Evolutionary conservation across 306 rosid species (phyloP).

Genomic region (Dicorynia guianensis): DNA sequence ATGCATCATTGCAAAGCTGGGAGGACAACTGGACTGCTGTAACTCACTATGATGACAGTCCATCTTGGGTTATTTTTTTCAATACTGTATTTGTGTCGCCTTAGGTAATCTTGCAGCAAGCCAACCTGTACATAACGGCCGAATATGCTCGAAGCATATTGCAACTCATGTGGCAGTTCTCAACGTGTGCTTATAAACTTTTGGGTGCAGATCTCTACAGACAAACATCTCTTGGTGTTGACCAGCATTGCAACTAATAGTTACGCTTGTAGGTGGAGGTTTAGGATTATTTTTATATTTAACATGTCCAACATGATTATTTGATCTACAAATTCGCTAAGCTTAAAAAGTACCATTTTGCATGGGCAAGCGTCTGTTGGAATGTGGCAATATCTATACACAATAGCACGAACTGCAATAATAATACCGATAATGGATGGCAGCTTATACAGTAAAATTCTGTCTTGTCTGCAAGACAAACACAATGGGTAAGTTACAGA

Average conservation of each 20-base stretch:
- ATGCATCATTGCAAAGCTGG: neutral
- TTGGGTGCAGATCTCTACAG: constrained; percentile 7
- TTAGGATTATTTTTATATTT: too few relatives aligned
- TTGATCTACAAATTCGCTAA: too few relatives aligned
- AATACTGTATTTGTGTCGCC: neutral
- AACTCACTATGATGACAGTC: neutral
- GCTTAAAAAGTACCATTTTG: too few relatives aligned
- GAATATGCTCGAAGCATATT: neutral
- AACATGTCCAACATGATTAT: too few relatives aligned
- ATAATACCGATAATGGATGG: neutral
- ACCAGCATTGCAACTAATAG: too few relatives aligned
- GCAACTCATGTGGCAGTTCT: neutral
- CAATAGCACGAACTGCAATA: neutral
- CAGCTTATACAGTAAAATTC: neutral
- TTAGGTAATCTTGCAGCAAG: neutral
- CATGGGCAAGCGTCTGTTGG: neutral
- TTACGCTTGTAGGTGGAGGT: too few relatives aligned
- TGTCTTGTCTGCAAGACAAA: constrained; percentile 11
- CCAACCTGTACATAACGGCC: neutral
- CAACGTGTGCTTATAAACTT: neutral
- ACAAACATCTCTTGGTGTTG: too few relatives aligned
- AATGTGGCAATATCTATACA: neutral
- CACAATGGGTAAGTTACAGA: constrained; percentile 1
- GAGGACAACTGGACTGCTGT: neutral
- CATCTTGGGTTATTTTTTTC: neutral